Base-by-base conservation (phyloP, 176 grass and related monocot genomes). In the Oryza glumipatula region DNA sequence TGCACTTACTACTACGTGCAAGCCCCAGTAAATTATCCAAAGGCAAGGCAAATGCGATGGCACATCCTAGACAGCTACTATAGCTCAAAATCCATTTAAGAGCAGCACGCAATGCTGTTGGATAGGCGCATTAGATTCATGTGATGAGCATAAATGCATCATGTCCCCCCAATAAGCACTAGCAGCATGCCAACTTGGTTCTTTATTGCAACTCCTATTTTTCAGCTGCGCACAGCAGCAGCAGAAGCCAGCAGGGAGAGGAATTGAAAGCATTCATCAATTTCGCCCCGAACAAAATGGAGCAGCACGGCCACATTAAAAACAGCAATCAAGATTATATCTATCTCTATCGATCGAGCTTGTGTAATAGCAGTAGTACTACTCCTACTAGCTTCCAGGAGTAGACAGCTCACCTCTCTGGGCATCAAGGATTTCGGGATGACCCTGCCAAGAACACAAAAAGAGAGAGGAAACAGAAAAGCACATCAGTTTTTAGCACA, bases 401-500 rank as follows among this genome's bases (percentile, higher is more conserved):
- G 41, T 63, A n/a, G 68, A 52, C 39, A 4, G 60, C 91, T 90
- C 81, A 98, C 96, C 91, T 95, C 96, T 80, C 85, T 88, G 30
- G 93, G 91, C 93, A 95, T 91, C 89, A 95, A 87, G 39, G 89
- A 92, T 80, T 65, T 98, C 17, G 93, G 91, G 75, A 92, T 95
- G 60, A 98, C 83, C 80, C 96, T 98, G 93, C 58, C 70, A 80
- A 85, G 67, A 83, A 63, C 21, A 63, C 21, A 63, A 36, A 67
- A 78, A 78, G 76, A 82, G 74, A 85, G 36, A 9, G 38, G 23
- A 69, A 89, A 87, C 68, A 87, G 61, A 74, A 86, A 91, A 54
- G 80, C 47, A 65, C 76, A 61, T 91, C 52, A 94, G 80, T 78
- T 91, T 88, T 69, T 76, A 81, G 47, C 80, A 83, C 47, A 61